These are phyloP conservation scores for Massariosphaeria phaeospora DNA, from an alignment of 495 filamentous ascomycete genomes.

Conservation along the genomic window DNA sequence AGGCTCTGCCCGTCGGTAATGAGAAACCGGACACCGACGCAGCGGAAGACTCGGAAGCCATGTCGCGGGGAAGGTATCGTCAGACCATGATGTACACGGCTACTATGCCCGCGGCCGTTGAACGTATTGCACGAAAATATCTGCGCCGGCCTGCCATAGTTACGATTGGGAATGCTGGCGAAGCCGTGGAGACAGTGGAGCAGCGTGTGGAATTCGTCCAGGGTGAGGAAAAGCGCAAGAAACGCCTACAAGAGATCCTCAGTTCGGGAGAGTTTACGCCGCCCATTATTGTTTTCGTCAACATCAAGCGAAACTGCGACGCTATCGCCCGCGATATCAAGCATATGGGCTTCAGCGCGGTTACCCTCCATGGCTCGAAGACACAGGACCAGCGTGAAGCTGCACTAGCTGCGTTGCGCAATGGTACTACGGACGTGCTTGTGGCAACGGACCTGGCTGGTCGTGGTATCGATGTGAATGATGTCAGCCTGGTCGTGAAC, in stretches of 20 bases:
- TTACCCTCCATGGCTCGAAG: constrained; percentile 91
- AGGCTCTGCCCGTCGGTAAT: constrained; percentile 90
- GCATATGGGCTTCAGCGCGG: constrained; percentile 83
- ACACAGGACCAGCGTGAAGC: constrained; percentile 97
- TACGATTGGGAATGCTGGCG: constrained; percentile 88
- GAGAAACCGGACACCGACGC: constrained; percentile 96
- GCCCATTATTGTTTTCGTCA: constrained; percentile 98
- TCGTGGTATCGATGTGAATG: constrained; percentile 95
- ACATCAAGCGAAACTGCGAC: constrained; percentile 99
- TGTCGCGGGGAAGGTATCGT: constrained; percentile 82
- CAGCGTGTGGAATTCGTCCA: constrained; percentile 90
- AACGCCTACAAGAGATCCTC: constrained; percentile 87
- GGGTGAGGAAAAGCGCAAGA: constrained; percentile 97
- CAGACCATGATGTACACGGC: constrained; percentile 99
- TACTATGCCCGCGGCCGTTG: constrained; percentile 91
- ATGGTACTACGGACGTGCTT: constrained; percentile 75
- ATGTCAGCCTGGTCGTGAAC: constrained; percentile 91
- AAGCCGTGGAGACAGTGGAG: constrained; percentile 98
- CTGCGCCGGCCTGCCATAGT: constrained; percentile 90
- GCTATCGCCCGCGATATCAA: constrained; percentile 94
- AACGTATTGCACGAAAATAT: constrained; percentile 94
- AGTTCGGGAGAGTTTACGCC: constrained; percentile 77
- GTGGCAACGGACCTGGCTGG: constrained; percentile 96
- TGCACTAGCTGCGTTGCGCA: constrained; percentile 78
- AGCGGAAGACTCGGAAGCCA: constrained; percentile 78